Evolutionary conservation across 495 filamentous ascomycete genomes (phyloP), one percentile per base, ranked within the genome.

Genomic region (Lophiostoma macrostomum): DNA sequence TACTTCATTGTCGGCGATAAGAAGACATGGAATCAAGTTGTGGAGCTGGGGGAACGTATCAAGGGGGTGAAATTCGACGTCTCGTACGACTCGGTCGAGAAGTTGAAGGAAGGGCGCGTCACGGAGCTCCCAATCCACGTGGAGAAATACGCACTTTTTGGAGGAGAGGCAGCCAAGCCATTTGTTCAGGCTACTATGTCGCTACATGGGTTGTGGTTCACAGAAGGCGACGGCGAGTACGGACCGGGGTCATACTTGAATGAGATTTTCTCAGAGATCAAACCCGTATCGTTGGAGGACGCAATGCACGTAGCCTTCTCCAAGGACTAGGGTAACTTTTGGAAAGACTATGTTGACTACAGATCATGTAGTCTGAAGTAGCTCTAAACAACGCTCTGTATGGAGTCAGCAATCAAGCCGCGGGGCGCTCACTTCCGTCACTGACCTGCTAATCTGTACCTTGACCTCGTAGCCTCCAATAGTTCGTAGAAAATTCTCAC

Each of bases 1-100:
- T 52, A 52, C 29, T 31, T 29, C 25, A 23, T 52, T 35, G 27
- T 19, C 0, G 40, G 32, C 14, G 43, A 48, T 12, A 30, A 32
- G 11, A 41, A 11, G 23, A 48, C 52, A 5, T 40, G 27, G 42
- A 56, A 56, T 19, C 28, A 56, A 23, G 4, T 56, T 5, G 23
- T 56, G 13, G 14, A n/a, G 12, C 13, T 43, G 5, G 19, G 13
- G n/a, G 49, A 52, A 27, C n/a, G 25, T 4, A 22, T 16, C 1
- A 52, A 48, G 35, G 52, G 52, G n/a, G 43, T 20, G 2, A 56
- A 56, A 34, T 56, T 56, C 24, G 27, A 40, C 18, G 43, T 56
- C 1, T 19, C 32, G 22, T 48, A 56, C 27, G 52, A 56, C 38
- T 40, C 52, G 4, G 18, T 56, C 11, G 52, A 56, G 27, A 56